phyloP scores from a whole-genome alignment of 2,329 filamentous ascomycete genomes.

The Dactylellina haptotyla region DNA sequence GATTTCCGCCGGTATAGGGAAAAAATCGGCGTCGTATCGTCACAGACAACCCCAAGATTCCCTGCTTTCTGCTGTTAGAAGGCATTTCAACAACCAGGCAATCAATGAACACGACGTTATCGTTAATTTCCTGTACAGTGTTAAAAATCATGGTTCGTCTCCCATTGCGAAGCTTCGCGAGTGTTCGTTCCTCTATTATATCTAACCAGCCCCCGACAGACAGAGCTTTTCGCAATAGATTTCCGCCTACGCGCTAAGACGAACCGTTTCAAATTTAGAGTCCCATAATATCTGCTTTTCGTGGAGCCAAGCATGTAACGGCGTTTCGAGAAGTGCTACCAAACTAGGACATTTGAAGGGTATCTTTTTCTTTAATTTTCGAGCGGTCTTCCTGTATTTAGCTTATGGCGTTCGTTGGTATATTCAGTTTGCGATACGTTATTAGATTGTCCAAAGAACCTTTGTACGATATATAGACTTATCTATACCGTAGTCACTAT shows the following conservation, averaged over 20 bases:
- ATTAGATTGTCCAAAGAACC: too few relatives aligned
- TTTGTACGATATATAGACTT: too few relatives aligned
- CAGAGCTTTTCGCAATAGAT: constrained; percentile 44
- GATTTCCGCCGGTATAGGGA: constrained; percentile 64
- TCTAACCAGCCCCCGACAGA: too few relatives aligned
- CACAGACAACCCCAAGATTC: constrained; percentile 62
- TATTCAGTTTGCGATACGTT: too few relatives aligned
- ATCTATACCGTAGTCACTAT: too few relatives aligned
- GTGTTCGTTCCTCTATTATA: not conserved
- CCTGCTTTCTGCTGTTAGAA: constrained; percentile 76
- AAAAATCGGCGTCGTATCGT: constrained; percentile 61
- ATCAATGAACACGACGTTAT: constrained; percentile 85
- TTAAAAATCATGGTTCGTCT: constrained; percentile 67
- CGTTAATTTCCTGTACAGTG: constrained; percentile 79
- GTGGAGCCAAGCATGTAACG: too few relatives aligned
- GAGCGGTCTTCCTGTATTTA: too few relatives aligned
- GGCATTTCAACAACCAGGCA: constrained; percentile 83
- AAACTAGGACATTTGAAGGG: too few relatives aligned
- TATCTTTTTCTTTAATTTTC: too few relatives aligned
- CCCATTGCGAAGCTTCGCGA: not conserved
- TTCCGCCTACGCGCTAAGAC: constrained; percentile 26
- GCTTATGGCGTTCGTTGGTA: too few relatives aligned
- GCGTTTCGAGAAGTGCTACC: too few relatives aligned
- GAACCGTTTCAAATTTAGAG: not conserved
- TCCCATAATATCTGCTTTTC: too few relatives aligned